Conservation (phyloP, 495 filamentous ascomycete species). For the Glarea lozoyensis region DNA sequence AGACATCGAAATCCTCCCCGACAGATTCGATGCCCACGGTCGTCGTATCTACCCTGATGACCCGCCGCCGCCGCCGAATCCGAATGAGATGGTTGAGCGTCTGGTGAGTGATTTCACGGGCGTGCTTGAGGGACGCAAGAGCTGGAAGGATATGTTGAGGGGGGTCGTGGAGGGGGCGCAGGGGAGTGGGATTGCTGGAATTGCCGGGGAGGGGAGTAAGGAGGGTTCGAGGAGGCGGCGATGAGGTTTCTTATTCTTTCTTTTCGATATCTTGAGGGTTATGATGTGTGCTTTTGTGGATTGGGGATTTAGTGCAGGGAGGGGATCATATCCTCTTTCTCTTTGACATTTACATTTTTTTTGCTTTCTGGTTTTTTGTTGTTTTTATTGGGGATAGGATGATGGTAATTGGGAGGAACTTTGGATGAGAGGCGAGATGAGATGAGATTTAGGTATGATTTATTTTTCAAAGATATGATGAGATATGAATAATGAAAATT, state of each 20-base stretch:
- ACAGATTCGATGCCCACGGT: slow-evolving; percentile 59
- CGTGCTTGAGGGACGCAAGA: slow-evolving; percentile 17
- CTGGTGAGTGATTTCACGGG: slow-evolving; percentile 10
- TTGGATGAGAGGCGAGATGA: too few relatives aligned
- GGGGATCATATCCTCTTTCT: too few relatives aligned
- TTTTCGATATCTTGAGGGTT: not conserved
- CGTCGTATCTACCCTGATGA: slow-evolving; percentile 9
- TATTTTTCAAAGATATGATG: too few relatives aligned
- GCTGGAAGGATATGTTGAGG: slow-evolving; percentile 19
- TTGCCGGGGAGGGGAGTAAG: slow-evolving; percentile 10
- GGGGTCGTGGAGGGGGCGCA: slow-evolving; percentile 7
- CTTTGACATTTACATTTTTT: too few relatives aligned
- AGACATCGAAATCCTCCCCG: slow-evolving; percentile 45
- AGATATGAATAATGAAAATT: too few relatives aligned
- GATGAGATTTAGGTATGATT: too few relatives aligned
- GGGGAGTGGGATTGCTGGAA: slow-evolving; percentile 10
- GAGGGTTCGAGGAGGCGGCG: slow-evolving; percentile 20
- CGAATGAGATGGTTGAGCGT: slow-evolving; percentile 17
- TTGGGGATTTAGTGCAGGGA: too few relatives aligned
- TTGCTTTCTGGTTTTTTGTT: too few relatives aligned
- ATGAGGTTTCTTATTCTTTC: slow-evolving; percentile 8
- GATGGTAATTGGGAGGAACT: too few relatives aligned
- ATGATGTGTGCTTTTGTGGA: too few relatives aligned
- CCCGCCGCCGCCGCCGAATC: slow-evolving; percentile 4
- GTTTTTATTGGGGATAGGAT: too few relatives aligned